Percentiles rank a stretch among this genome's conserved stretches.
These are phyloP conservation scores for Aspergillus melleus DNA, from an alignment of 2,329 filamentous ascomycete genomes.

Conservation along the genomic window DNA sequence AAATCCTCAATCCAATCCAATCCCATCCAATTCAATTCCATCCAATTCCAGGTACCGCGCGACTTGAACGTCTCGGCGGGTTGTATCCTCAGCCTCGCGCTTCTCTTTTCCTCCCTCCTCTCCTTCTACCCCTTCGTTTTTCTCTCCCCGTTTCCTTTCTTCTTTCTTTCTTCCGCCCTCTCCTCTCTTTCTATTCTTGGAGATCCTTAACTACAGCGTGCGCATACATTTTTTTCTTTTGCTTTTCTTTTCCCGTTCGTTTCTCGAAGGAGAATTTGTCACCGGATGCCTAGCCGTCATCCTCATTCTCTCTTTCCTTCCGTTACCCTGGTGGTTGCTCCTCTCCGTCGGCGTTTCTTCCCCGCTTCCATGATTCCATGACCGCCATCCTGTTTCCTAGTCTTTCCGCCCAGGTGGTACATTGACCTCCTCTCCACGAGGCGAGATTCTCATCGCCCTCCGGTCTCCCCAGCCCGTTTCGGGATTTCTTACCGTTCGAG, in stretches of 20 bases:
- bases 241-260: constrained; percentile 4
- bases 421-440: constrained; percentile 34
- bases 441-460: constrained; percentile 24
- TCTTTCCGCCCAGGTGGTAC: constrained; percentile 38
- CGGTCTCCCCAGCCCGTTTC: constrained; percentile 23
- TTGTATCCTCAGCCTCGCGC: constrained; percentile 4
- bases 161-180: constrained; percentile 2
- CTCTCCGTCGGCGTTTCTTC: constrained; percentile 23
- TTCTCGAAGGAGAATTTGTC: constrained; percentile 9
- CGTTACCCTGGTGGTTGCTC: constrained; percentile 22
- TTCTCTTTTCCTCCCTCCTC: background rate
- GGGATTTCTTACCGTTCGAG: constrained; percentile 21
- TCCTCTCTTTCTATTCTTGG: background rate
- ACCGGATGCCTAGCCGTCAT: constrained; percentile 25
- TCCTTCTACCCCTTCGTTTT: background rate
- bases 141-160: constrained; percentile 7
- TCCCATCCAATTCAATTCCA: too few relatives aligned
- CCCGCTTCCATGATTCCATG: constrained; percentile 44
- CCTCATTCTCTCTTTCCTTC: constrained; percentile 16
- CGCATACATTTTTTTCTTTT: background rate
- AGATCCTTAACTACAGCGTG: background rate
- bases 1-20: too few relatives aligned
- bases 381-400: constrained; percentile 28
- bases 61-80: background rate
- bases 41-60: background rate